A percentile compares a stretch with the other conserved stretches of the same genome.
These are phyloP conservation scores for Ormosia emarginata DNA, from an alignment of 306 rosid species.

Conservation along the genomic window DNA sequence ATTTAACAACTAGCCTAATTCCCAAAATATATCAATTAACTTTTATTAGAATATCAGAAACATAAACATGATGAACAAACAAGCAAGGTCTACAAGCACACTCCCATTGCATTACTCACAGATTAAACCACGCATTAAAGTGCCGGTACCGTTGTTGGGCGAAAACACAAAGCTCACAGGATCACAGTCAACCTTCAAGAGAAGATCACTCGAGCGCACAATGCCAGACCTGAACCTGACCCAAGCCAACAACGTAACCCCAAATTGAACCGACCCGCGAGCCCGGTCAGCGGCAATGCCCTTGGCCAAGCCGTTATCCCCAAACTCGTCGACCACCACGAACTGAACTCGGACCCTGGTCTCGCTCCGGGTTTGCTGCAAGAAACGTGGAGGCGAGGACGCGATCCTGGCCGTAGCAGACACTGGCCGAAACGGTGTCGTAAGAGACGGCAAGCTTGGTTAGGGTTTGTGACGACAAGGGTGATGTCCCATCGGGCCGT, in stretches of 20 bases:
- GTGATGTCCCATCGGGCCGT: constrained; percentile 28
- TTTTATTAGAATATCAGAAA: not conserved
- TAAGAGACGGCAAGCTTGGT: constrained; percentile 9
- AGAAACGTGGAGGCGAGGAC: not conserved
- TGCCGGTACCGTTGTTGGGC: not conserved
- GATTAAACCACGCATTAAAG: constrained; percentile 9
- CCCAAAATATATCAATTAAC: not conserved
- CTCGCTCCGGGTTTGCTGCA: not conserved
- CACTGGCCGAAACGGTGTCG: constrained; percentile 11
- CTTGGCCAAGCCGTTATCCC: not conserved
- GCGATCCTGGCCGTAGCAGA: not conserved
- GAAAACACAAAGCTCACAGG: not conserved
- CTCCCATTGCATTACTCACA: not conserved
- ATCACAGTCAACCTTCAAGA: constrained; percentile 10
- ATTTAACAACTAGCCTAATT: not conserved
- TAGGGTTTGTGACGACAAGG: constrained; percentile 15
- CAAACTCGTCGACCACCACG: not conserved
- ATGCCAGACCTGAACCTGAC: constrained; percentile 11
- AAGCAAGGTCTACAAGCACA: not conserved
- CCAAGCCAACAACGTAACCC: not conserved
- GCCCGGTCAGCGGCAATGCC: constrained; percentile 6
- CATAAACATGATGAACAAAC: not conserved
- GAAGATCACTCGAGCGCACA: not conserved
- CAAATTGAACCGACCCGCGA: constrained; percentile 8
- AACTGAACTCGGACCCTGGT: not conserved